Evolutionary conservation across 192 early-diverging fungal species (phyloP).

Genomic region (Backusella westeae): DNA sequence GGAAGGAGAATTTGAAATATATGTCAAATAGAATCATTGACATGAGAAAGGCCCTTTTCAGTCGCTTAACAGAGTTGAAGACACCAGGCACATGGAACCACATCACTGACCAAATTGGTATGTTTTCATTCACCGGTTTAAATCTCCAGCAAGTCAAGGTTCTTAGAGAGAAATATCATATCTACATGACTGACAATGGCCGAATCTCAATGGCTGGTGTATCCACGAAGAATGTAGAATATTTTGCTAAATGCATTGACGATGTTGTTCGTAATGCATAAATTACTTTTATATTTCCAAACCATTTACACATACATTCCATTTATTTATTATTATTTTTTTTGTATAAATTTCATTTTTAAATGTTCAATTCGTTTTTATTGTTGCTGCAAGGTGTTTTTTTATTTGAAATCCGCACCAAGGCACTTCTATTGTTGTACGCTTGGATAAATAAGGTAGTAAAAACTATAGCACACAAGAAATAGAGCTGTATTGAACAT

Average conservation of each 20-base stretch:
- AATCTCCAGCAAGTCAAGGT: conserved; percentile 69
- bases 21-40: conserved; percentile 91
- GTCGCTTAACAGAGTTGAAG: conserved; percentile 61
- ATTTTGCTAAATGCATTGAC: conserved; percentile 90
- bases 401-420: background rate
- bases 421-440: background rate
- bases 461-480: background rate
- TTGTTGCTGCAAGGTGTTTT: too few relatives aligned
- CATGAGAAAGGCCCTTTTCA: conserved; percentile 78
- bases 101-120: conserved; percentile 94
- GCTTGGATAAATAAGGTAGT: background rate
- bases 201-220: conserved; percentile 97
- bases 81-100: conserved; percentile 98
- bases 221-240: conserved; percentile 81
- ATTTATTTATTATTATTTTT: background rate
- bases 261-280: conserved; percentile 79
- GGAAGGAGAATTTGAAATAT: conserved; percentile 66
- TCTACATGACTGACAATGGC: conserved; percentile 94
- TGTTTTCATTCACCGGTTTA: conserved; percentile 96
- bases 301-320: background rate
- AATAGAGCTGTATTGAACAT: too few relatives aligned
- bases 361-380: too few relatives aligned
- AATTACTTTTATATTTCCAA: background rate
- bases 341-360: too few relatives aligned
- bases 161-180: conserved; percentile 82